Percentiles rank a stretch among this genome's conserved stretches.
phyloP scores from a whole-genome alignment of 2,329 filamentous ascomycete genomes.

The Lithohypha guttulata region DNA sequence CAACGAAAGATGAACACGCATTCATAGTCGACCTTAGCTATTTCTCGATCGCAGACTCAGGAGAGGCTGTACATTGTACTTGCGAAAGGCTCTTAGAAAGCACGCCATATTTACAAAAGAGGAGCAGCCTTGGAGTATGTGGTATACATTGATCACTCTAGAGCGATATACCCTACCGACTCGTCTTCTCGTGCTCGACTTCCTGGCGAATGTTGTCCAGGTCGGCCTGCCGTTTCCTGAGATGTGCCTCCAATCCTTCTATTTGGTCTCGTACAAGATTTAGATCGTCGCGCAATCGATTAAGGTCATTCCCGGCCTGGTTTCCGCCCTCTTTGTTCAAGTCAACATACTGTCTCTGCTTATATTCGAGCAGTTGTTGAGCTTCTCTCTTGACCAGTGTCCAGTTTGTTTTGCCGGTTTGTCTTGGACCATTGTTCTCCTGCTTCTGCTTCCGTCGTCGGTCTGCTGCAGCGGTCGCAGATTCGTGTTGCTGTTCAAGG shows the following conservation, averaged over 20 bases:
- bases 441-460: constrained; percentile 39
- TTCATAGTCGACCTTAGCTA: not conserved
- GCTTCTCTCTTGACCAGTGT: constrained; percentile 88
- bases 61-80: constrained; percentile 11
- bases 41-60: not conserved
- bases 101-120: not conserved
- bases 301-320: constrained; percentile 60
- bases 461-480: constrained; percentile 64
- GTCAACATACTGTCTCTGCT: constrained; percentile 66
- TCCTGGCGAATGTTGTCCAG: constrained; percentile 67
- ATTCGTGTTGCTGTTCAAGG: constrained; percentile 75
- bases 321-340: constrained; percentile 49
- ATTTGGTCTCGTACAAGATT: constrained; percentile 88
- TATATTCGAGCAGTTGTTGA: constrained; percentile 90
- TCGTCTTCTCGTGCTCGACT: constrained; percentile 76
- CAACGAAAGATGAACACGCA: constrained; percentile 16
- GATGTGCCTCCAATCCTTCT: constrained; percentile 74
- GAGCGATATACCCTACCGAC: constrained; percentile 32
- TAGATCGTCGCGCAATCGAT: constrained; percentile 74
- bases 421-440: constrained; percentile 16
- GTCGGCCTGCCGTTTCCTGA: constrained; percentile 62
- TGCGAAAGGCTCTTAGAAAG: constrained; percentile 4
- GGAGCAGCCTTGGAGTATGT: not conserved
- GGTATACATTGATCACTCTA: not conserved
- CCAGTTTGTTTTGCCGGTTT: constrained; percentile 50